Evolutionary conservation across 495 filamentous ascomycete species (phyloP).

Genomic region (Xylaria longipes): DNA sequence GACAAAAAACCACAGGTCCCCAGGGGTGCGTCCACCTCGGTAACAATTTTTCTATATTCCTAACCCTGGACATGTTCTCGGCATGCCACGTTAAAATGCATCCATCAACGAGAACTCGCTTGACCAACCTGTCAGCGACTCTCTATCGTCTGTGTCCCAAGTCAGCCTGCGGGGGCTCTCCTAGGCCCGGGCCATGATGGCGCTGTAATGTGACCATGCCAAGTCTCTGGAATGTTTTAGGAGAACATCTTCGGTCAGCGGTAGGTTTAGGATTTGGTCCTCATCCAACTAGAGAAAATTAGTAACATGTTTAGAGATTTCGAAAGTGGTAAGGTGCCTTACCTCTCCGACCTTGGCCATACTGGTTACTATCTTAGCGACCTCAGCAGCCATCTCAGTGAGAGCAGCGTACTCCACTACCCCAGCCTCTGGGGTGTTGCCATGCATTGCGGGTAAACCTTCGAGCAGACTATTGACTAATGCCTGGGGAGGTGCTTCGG

Average conservation of each 20-base stretch:
- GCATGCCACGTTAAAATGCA: neutral
- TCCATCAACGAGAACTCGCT: neutral
- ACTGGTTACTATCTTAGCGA: constrained; percentile 66
- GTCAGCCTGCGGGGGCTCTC: neutral
- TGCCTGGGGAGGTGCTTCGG: constrained; percentile 44
- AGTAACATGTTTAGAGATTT: constrained; percentile 17
- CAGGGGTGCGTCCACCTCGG: neutral
- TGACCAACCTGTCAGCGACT: neutral
- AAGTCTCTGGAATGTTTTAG: constrained; percentile 71
- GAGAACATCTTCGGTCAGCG: constrained; percentile 73
- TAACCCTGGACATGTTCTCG: neutral
- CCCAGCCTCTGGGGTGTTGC: constrained; percentile 57
- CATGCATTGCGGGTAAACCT: constrained; percentile 68
- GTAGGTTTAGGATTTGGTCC: constrained; percentile 66
- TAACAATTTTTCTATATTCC: neutral
- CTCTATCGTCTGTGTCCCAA: neutral
- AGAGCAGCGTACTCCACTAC: constrained; percentile 65
- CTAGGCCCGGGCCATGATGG: constrained; percentile 35
- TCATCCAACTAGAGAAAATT: constrained; percentile 43
- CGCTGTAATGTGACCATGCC: constrained; percentile 68
- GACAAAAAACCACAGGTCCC: neutral
- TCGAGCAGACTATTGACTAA: constrained; percentile 65
- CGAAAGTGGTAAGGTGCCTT: constrained; percentile 35
- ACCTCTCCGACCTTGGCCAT: constrained; percentile 63
- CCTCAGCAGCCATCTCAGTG: constrained; percentile 79